Conservation (phyloP, 169 alveolate genomes). For the Babesia ovata region DNA sequence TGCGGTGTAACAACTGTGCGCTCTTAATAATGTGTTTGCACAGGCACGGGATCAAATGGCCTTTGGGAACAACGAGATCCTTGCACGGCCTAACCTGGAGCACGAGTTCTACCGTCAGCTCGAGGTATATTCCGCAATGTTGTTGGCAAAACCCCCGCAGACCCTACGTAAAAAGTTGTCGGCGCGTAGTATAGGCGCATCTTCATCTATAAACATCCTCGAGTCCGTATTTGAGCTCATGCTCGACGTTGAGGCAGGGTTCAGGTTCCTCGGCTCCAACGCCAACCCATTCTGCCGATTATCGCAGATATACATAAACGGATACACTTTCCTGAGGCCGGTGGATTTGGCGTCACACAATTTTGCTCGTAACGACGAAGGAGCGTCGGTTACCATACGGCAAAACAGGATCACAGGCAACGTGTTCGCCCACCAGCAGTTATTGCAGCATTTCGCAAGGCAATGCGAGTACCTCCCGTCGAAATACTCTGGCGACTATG, state of each 20-base stretch:
- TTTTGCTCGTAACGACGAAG: constrained; percentile 11
- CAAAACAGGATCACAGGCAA: constrained; percentile 26
- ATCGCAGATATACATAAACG: constrained; percentile 57
- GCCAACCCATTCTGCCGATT: constrained; percentile 43
- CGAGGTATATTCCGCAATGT: constrained; percentile 11
- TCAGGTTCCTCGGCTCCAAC: constrained; percentile 46
- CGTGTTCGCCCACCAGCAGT: constrained; percentile 45
- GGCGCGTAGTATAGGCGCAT: not conserved
- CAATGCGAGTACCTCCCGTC: constrained; percentile 59
- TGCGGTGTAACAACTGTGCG: not conserved
- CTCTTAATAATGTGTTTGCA: not conserved
- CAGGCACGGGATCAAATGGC: constrained; percentile 69
- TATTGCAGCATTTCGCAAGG: constrained; percentile 25
- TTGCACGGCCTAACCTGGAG: constrained; percentile 48
- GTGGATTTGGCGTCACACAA: constrained; percentile 24
- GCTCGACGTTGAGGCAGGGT: constrained; percentile 38
- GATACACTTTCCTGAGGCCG: constrained; percentile 38
- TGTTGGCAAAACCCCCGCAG: not conserved
- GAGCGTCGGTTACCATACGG: constrained; percentile 26
- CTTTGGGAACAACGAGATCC: constrained; percentile 59
- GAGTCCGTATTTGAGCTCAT: constrained; percentile 34
- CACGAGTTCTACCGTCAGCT: constrained; percentile 33
- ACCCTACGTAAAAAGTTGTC: not conserved
- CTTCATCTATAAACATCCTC: constrained; percentile 14
- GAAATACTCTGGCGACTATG: constrained; percentile 33